phyloP scores from a whole-genome alignment of 441 rosid genomes.

The Jatropha multifida region DNA sequence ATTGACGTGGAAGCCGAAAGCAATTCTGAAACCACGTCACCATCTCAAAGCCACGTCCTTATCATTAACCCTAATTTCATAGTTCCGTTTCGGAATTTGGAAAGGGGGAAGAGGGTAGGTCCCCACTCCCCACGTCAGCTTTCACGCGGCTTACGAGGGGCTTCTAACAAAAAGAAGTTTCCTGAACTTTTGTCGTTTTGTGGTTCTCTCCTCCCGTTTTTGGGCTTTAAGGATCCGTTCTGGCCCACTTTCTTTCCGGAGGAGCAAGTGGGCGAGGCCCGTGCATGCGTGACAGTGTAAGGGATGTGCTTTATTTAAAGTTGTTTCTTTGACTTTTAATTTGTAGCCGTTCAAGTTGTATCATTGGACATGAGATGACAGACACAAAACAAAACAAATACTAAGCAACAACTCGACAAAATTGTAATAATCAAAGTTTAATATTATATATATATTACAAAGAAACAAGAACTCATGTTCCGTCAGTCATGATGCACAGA shows the following conservation, averaged over 20 bases:
- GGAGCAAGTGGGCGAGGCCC: conserved; percentile 29
- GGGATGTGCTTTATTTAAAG: conserved; percentile 1
- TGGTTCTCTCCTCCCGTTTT: neutral
- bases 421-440: neutral
- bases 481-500: conserved; percentile 12
- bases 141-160: conserved; percentile 36
- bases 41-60: neutral
- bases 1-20: conserved; percentile 41
- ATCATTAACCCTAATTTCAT: neutral
- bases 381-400: neutral
- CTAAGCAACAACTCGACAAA: neutral
- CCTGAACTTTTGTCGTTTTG: conserved; percentile 8
- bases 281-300: conserved; percentile 30
- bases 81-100: neutral
- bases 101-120: too few relatives aligned
- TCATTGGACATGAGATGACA: neutral
- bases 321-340: neutral
- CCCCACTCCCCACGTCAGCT: conserved; percentile 20
- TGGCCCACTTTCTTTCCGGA: conserved; percentile 2
- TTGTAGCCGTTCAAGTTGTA: conserved; percentile 19
- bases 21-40: neutral
- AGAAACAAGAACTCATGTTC: neutral
- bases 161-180: conserved; percentile 1
- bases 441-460: neutral
- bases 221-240: conserved; percentile 12